These are phyloP conservation scores for Angophora floribunda DNA, from an alignment of 345 rosid genomes.

Conservation along the genomic window DNA sequence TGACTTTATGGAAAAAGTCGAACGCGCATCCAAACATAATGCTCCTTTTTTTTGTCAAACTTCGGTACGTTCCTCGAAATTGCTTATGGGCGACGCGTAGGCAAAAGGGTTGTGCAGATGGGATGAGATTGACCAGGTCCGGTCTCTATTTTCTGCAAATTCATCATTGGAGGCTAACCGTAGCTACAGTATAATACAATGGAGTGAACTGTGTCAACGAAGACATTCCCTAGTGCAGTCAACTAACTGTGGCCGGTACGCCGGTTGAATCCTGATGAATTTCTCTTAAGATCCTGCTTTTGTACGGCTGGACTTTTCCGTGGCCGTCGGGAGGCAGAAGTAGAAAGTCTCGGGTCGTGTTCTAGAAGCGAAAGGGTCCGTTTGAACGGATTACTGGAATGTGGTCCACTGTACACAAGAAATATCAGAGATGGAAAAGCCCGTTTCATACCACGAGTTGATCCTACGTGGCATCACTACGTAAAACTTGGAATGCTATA, in stretches of 20 bases:
- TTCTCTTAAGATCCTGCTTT: neutral
- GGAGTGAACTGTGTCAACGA: neutral
- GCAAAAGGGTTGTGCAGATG: neutral
- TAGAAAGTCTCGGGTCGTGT: neutral
- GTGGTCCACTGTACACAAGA: neutral
- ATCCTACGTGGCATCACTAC: neutral
- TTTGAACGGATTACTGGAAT: neutral
- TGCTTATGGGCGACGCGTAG: neutral
- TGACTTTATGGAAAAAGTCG: neutral
- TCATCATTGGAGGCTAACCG: neutral
- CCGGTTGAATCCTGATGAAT: neutral
- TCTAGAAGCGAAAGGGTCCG: neutral
- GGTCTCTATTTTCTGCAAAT: neutral
- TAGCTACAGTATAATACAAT: neutral
- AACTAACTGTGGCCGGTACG: neutral
- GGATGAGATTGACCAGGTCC: neutral
- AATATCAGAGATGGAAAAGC: neutral
- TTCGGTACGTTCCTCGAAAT: neutral
- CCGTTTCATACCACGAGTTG: neutral
- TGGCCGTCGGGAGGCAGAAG: neutral
- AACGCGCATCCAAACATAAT: neutral
- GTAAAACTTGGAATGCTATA: neutral
- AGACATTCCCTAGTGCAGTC: neutral
- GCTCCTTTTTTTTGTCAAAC: neutral
- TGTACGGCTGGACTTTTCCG: neutral